A percentile compares a stretch with the other conserved stretches of the same genome.
These are phyloP conservation scores for Chlamydomonas incerta DNA, from an alignment of 139 green algal genomes.

Conservation along the genomic window DNA sequence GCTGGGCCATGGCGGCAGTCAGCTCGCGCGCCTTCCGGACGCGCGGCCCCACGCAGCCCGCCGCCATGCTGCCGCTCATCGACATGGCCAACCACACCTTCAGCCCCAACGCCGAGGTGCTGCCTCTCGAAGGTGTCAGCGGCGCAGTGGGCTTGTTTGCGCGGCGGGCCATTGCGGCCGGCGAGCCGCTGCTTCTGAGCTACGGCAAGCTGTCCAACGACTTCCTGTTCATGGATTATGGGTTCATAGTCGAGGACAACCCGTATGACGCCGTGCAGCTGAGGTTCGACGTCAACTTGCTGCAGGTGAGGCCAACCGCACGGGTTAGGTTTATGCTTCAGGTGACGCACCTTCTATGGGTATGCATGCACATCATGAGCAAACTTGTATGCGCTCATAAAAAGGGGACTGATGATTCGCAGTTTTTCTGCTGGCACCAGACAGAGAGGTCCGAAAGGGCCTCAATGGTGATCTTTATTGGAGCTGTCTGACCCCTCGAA, in stretches of 20 bases:
- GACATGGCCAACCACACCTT: constrained; percentile 89
- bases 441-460: constrained; percentile 2
- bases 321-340: not conserved
- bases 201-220: constrained; percentile 92
- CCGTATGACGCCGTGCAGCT: constrained; percentile 83
- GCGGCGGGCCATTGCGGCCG: constrained; percentile 47
- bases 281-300: constrained; percentile 72
- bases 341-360: not conserved
- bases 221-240: constrained; percentile 93
- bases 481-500: constrained; percentile 52
- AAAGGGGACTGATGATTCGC: constrained; percentile 20
- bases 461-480: constrained; percentile 46
- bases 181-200: constrained; percentile 76
- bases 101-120: constrained; percentile 68
- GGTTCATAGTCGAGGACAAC: constrained; percentile 86
- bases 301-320: constrained; percentile 63
- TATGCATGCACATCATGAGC: no score
- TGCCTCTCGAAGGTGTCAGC: constrained; percentile 32
- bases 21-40: constrained; percentile 82
- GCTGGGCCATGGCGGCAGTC: constrained; percentile 82
- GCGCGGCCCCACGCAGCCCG: constrained; percentile 67
- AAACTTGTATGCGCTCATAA: no score
- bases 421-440: constrained; percentile 48
- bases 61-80: constrained; percentile 83
- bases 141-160: constrained; percentile 54